phyloP scores from a whole-genome alignment of 2,329 filamentous ascomycete genomes.

The Zymoseptoria passerinii region DNA sequence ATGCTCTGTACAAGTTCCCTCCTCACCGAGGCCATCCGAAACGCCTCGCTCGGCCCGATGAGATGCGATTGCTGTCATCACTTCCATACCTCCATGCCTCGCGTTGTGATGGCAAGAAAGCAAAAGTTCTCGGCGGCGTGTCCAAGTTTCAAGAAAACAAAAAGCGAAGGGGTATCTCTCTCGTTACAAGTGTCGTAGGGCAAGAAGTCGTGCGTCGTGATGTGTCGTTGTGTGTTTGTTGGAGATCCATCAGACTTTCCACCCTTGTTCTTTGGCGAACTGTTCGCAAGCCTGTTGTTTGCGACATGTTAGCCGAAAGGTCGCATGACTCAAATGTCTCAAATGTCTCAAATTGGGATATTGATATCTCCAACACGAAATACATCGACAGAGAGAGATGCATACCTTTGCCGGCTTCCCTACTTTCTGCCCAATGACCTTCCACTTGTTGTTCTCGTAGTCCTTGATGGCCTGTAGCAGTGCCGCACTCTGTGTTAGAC shows the following conservation, averaged over 20 bases:
- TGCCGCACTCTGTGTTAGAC: slow-evolving; percentile 55
- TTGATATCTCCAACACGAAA: not conserved
- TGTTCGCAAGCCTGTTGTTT: slow-evolving; percentile 65
- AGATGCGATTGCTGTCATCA: not conserved
- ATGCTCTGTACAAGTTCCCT: not conserved
- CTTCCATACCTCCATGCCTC: not conserved
- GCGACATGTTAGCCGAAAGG: not conserved
- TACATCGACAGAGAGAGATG: slow-evolving; percentile 15
- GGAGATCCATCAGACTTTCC: slow-evolving; percentile 23
- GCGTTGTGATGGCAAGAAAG: not conserved
- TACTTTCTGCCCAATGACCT: slow-evolving; percentile 90
- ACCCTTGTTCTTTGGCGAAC: slow-evolving; percentile 81
- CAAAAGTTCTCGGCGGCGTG: not conserved
- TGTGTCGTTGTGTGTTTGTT: not conserved
- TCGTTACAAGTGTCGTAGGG: slow-evolving; percentile 6
- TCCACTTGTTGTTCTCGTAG: slow-evolving; percentile 98
- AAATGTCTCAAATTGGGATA: no score
- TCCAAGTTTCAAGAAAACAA: not conserved
- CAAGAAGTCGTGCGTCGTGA: not conserved
- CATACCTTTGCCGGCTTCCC: slow-evolving; percentile 91
- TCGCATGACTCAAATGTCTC: not conserved
- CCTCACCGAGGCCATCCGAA: not conserved
- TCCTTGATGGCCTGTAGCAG: slow-evolving; percentile 93
- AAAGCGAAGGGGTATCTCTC: slow-evolving; percentile 12
- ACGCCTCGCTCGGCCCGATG: not conserved